Percentiles rank a stretch among this genome's conserved stretches.
Evolutionary conservation across 2,329 filamentous ascomycete species (phyloP).

Genomic region (Cercospora canescens): DNA sequence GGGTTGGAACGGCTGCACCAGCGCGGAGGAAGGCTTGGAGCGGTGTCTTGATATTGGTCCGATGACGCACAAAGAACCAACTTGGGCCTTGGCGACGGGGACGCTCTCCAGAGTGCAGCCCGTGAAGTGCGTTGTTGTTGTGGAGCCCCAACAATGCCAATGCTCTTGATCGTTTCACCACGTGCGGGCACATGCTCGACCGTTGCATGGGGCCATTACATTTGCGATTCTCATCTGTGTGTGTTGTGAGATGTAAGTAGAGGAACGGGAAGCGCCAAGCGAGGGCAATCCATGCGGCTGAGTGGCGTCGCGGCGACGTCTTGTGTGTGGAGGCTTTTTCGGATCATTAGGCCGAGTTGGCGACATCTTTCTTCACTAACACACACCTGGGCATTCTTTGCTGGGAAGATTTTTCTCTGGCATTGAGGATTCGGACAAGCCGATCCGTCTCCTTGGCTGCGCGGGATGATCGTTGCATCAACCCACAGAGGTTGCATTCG

Average conservation of each 20-base stretch:
- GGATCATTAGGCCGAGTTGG: neutral
- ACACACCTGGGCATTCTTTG: neutral
- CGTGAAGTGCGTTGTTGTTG: neutral
- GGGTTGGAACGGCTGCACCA: neutral
- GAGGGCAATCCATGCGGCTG: neutral
- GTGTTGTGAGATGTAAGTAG: neutral
- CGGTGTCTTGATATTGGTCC: neutral
- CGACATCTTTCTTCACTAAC: neutral
- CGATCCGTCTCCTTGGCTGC: neutral
- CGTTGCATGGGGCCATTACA: neutral
- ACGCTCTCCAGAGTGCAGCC: neutral
- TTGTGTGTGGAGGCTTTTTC: slow-evolving; percentile 6
- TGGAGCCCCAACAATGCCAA: neutral
- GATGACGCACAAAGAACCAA: slow-evolving; percentile 6
- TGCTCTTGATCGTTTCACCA: slow-evolving; percentile 2
- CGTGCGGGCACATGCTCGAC: neutral
- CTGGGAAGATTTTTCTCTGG: neutral
- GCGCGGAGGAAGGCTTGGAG: slow-evolving; percentile 2
- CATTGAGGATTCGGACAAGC: neutral
- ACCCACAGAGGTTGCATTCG: neutral
- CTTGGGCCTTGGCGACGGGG: slow-evolving; percentile 3
- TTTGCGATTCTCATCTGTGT: too few relatives aligned
- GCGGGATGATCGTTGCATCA: neutral
- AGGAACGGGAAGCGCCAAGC: neutral
- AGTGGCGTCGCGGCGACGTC: slow-evolving; percentile 3